phyloP scores from a whole-genome alignment of 306 rosid genomes.

The Fragaria nilgerrensis region DNA sequence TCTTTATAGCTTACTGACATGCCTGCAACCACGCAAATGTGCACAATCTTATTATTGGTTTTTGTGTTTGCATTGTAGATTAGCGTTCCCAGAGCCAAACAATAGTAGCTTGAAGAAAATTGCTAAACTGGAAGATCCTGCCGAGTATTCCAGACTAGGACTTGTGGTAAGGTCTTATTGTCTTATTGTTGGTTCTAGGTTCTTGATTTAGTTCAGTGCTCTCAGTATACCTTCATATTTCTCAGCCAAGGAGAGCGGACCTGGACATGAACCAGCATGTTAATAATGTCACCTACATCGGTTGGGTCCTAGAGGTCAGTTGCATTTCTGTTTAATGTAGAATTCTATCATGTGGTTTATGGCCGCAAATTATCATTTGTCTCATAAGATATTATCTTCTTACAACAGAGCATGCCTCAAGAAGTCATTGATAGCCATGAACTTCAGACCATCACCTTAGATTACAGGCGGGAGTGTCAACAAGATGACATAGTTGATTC shows the following conservation, averaged over 20 bases:
- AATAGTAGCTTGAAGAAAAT: constrained; percentile 68
- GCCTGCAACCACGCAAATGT: background rate
- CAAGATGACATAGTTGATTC: constrained; percentile 74
- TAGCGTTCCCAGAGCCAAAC: constrained; percentile 77
- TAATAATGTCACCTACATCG: constrained; percentile 86
- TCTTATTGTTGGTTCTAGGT: constrained; percentile 15
- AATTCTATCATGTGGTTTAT: background rate
- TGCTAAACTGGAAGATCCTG: constrained; percentile 79
- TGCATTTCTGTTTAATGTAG: constrained; percentile 6
- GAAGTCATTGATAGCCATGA: constrained; percentile 79
- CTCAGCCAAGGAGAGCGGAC: constrained; percentile 95
- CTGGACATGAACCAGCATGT: constrained; percentile 96
- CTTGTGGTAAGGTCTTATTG: constrained; percentile 62
- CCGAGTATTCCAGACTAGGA: constrained; percentile 54
- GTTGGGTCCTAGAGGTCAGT: constrained; percentile 95
- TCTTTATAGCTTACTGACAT: background rate
- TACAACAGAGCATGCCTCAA: constrained; percentile 86
- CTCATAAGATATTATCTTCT: constrained; percentile 8
- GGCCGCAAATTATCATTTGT: background rate
- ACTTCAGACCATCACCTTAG: constrained; percentile 81
- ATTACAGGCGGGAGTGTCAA: constrained; percentile 96
- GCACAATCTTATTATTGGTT: constrained; percentile 10
- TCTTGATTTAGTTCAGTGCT: constrained; percentile 25
- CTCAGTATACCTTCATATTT: constrained; percentile 34
- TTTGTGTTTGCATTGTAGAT: constrained; percentile 39